phyloP scores from a whole-genome alignment of 768 basidiomycete species.

The Pleurotus ostreatus region DNA sequence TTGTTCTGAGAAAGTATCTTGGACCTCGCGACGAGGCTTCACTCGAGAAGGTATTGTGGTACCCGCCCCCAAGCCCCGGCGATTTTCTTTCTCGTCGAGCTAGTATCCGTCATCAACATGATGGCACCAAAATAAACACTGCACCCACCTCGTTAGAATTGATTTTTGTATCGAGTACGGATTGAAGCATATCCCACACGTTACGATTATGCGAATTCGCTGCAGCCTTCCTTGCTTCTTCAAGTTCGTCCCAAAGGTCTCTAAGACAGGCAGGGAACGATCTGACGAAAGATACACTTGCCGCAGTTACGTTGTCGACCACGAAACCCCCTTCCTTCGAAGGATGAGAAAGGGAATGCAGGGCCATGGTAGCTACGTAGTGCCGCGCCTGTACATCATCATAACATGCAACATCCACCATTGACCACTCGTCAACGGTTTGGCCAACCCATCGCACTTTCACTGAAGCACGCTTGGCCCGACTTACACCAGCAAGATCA shows the following conservation, averaged over 20 bases:
- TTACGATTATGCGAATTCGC: slow-evolving; percentile 64
- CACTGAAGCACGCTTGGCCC: slow-evolving; percentile 70
- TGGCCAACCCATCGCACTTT: slow-evolving; percentile 70
- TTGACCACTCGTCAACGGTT: slow-evolving; percentile 63
- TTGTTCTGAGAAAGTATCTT: slow-evolving; percentile 37
- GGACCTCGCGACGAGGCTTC: slow-evolving; percentile 1
- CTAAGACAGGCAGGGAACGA: slow-evolving; percentile 78
- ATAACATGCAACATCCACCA: slow-evolving; percentile 83
- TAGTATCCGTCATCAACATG: not conserved
- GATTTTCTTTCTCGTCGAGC: not conserved
- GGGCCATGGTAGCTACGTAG: slow-evolving; percentile 81
- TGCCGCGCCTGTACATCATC: slow-evolving; percentile 81
- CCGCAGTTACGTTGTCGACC: slow-evolving; percentile 38
- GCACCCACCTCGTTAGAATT: slow-evolving; percentile 33
- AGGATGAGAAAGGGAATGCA: slow-evolving; percentile 75
- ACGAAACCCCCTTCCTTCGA: slow-evolving; percentile 56
- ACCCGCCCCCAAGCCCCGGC: not conserved
- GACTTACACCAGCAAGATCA: slow-evolving; percentile 62
- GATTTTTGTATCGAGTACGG: slow-evolving; percentile 63
- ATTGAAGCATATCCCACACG: slow-evolving; percentile 66
- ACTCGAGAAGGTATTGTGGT: not conserved
- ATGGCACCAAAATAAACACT: not conserved
- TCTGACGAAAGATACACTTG: slow-evolving; percentile 65
- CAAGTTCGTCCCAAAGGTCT: slow-evolving; percentile 91
- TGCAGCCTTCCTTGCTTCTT: slow-evolving; percentile 50